Evolutionary conservation across 805 yeast species (phyloP), one percentile per base, ranked within the genome.

Genomic region (Metschnikowia koreensis): DNA sequence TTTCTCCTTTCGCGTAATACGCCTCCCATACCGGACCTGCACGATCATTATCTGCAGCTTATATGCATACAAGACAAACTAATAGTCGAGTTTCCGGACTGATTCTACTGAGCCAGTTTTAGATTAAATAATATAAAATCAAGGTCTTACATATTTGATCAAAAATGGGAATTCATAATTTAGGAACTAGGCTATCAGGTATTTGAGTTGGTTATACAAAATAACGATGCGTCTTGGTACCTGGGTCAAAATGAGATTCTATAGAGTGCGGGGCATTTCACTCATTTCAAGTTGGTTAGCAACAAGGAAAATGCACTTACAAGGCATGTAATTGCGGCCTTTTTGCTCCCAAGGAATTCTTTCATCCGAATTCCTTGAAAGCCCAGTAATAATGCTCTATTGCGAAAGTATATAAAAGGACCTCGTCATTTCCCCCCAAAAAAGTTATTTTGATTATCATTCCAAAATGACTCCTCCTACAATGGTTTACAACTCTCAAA

Each of bases 401-500:
- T 37, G 22, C 8, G 5, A 26, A 26, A 37, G 33, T 27, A 36
- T 44, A 36, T 44, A 44, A 41, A 44, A n/a, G 41, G 34, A 8
- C 47, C 26, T 12, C 26, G n/a, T 4, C 11, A 37, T 13, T 17
- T 15, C 9, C 47, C 22, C 39, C 10, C 15, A 16, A 10, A 37
- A 12, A 3, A 9, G 15, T 16, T 37, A 12, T 37, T 10, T 37
- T 12, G 15, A 44, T 7, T 13, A 47, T 11, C 12, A 34, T 8
- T 37, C 27, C 31, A 47, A 38, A 42, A 51, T 47, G 52, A 44
- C 50, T 13, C 52, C 57, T 33, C 48, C 47, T 16, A 47, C 53
- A 28, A 44, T 66, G 59, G 47, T 69, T 29, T 49, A 43, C 39
- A 46, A 43, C 48, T 13, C 46, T 15, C 66, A 68, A 57, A 59